These are phyloP conservation scores for Colletotrichum endophyticum DNA, from an alignment of 2,329 filamentous ascomycete genomes.

Conservation along the genomic window DNA sequence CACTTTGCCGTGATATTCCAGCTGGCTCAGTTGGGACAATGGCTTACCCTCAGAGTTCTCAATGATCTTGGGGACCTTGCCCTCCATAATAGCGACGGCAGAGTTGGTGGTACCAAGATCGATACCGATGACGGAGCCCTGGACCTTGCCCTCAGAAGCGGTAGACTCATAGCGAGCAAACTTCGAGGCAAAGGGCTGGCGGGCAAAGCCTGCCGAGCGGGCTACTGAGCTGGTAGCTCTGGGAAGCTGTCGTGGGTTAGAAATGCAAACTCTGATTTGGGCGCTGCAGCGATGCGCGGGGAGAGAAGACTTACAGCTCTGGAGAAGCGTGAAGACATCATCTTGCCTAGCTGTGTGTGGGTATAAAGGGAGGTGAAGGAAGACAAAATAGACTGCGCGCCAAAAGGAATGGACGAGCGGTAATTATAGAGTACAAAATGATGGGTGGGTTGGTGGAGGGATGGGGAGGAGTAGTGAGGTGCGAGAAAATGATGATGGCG, in stretches of 20 bases:
- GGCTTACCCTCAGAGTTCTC: conserved; percentile 90
- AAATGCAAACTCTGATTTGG: conserved; percentile 7
- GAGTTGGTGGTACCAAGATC: conserved; percentile 99
- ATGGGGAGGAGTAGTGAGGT: not conserved
- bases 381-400: conserved; percentile 23
- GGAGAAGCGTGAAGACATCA: conserved; percentile 75
- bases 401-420: conserved; percentile 17
- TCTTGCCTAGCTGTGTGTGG: conserved; percentile 47
- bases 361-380: conserved; percentile 30
- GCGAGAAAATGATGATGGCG: conserved; percentile 24
- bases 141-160: conserved; percentile 76
- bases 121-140: conserved; percentile 96
- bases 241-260: conserved; percentile 66
- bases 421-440: conserved; percentile 22
- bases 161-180: conserved; percentile 82
- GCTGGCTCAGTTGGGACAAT: not conserved
- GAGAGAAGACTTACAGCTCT: conserved; percentile 69
- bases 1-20: not conserved
- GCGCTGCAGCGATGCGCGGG: not conserved
- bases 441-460: not conserved
- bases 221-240: conserved; percentile 73
- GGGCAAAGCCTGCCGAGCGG: conserved; percentile 70
- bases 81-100: conserved; percentile 96
- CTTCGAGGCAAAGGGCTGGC: conserved; percentile 73
- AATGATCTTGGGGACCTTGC: conserved; percentile 93